These are phyloP conservation scores for Mycocentrospora acerina DNA, from an alignment of 2,329 filamentous ascomycete genomes.

Conservation along the genomic window DNA sequence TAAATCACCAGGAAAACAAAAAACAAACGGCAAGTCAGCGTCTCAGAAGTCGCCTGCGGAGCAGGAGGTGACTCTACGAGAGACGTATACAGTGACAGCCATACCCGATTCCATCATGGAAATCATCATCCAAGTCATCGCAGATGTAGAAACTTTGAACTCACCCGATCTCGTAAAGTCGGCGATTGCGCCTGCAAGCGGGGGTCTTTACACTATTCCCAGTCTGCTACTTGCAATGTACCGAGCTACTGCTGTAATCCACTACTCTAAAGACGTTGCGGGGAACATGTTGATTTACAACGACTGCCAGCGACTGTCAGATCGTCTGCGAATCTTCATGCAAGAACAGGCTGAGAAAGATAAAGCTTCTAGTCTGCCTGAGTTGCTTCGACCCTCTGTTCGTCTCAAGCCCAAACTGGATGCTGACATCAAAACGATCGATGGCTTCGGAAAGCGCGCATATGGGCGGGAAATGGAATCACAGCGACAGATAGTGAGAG, in stretches of 20 bases:
- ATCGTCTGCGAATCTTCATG: slow-evolving; percentile 53
- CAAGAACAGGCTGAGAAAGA: slow-evolving; percentile 45
- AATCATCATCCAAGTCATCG: slow-evolving; percentile 58
- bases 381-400: slow-evolving; percentile 34
- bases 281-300: slow-evolving; percentile 68
- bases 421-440: slow-evolving; percentile 56
- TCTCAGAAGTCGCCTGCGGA: slow-evolving; percentile 28
- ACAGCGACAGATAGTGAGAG: slow-evolving; percentile 62
- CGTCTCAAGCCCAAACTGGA: slow-evolving; percentile 53
- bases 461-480: slow-evolving; percentile 67
- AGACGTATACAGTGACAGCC: slow-evolving; percentile 85
- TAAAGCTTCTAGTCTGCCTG: slow-evolving; percentile 28
- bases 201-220: slow-evolving; percentile 70
- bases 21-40: slow-evolving; percentile 32
- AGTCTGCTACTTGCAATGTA: slow-evolving; percentile 77
- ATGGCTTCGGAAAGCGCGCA: slow-evolving; percentile 61
- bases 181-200: slow-evolving; percentile 66
- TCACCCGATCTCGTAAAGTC: slow-evolving; percentile 48
- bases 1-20: slow-evolving; percentile 30
- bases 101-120: slow-evolving; percentile 78
- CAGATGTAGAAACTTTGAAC: slow-evolving; percentile 56
- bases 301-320: slow-evolving; percentile 60
- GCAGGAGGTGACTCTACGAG: slow-evolving; percentile 74
- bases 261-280: slow-evolving; percentile 63
- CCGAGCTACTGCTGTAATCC: slow-evolving; percentile 72